These are phyloP conservation scores for Paramecium pentaurelia DNA, from an alignment of 73 alveolate genomes.

Conservation along the genomic window DNA sequence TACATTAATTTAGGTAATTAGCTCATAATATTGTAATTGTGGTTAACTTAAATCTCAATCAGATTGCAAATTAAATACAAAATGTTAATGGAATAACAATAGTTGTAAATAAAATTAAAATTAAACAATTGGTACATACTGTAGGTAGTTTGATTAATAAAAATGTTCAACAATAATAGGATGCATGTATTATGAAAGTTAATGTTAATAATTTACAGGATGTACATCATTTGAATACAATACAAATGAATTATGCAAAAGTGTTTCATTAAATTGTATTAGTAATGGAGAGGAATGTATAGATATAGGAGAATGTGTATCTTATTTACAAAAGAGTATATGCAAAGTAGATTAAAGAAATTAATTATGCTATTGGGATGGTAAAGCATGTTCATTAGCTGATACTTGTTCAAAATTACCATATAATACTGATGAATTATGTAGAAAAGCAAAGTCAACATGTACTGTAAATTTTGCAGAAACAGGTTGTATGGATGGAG, in stretches of 20 bases:
- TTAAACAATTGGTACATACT: not conserved
- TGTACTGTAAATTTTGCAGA: not conserved
- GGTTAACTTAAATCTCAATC: not conserved
- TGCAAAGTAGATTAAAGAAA: not conserved
- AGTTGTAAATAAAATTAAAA: not conserved
- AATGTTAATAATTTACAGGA: not conserved
- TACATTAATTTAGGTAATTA: not conserved
- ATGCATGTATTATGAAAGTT: not conserved
- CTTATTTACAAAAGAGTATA: not conserved
- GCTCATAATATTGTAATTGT: not conserved
- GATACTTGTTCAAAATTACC: slow-evolving; percentile 20
- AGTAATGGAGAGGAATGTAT: not conserved
- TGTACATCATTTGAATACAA: not conserved
- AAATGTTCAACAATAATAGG: not conserved
- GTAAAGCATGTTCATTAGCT: not conserved
- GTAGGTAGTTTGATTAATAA: not conserved
- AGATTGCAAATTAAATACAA: not conserved
- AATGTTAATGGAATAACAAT: not conserved
- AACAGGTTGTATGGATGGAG: not conserved
- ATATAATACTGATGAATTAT: not conserved
- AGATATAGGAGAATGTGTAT: not conserved
- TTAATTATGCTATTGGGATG: not conserved
- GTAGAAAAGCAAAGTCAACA: not conserved
- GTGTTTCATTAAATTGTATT: not conserved
- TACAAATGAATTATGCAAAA: not conserved